These are phyloP conservation scores for Xeromyces bisporus DNA, from an alignment of 495 filamentous ascomycete species.

Conservation along the genomic window DNA sequence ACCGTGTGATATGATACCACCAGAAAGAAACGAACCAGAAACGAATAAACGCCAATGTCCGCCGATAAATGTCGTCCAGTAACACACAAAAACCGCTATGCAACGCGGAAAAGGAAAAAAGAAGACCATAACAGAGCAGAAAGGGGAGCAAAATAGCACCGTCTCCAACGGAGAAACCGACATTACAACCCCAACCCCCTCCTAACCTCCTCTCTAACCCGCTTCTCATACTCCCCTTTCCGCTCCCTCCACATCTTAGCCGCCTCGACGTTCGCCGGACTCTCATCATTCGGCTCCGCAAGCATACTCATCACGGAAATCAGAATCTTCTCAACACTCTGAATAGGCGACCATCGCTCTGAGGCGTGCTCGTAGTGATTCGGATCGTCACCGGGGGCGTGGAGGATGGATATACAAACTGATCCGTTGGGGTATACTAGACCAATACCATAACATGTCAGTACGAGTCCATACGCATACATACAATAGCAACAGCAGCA, in stretches of 20 bases:
- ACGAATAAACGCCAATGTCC: neutral
- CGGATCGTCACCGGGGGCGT: constrained; percentile 95
- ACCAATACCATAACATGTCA: neutral
- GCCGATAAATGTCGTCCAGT: neutral
- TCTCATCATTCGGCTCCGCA: constrained; percentile 96
- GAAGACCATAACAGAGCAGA: too few species aligned
- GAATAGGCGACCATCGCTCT: constrained; percentile 92
- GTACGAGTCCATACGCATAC: neutral
- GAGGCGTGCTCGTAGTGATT: constrained; percentile 96
- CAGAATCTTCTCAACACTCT: constrained; percentile 95
- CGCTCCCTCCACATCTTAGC: constrained; percentile 96
- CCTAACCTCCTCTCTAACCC: constrained; percentile 64
- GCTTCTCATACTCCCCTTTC: constrained; percentile 68
- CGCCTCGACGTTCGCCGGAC: constrained; percentile 92
- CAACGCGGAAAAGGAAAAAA: neutral
- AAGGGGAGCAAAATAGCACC: neutral
- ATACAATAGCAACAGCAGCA: too few species aligned
- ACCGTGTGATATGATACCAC: too few species aligned
- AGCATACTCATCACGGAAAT: constrained; percentile 98
- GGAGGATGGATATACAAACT: constrained; percentile 96
- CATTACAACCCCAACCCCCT: constrained; percentile 40
- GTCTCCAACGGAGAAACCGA: neutral
- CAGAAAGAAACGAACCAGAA: constrained; percentile 1
- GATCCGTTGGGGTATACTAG: constrained; percentile 79
- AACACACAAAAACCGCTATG: neutral